These are phyloP conservation scores for Debaryomyces udenii DNA, from an alignment of 1,139 yeast genomes.

Conservation along the genomic window DNA sequence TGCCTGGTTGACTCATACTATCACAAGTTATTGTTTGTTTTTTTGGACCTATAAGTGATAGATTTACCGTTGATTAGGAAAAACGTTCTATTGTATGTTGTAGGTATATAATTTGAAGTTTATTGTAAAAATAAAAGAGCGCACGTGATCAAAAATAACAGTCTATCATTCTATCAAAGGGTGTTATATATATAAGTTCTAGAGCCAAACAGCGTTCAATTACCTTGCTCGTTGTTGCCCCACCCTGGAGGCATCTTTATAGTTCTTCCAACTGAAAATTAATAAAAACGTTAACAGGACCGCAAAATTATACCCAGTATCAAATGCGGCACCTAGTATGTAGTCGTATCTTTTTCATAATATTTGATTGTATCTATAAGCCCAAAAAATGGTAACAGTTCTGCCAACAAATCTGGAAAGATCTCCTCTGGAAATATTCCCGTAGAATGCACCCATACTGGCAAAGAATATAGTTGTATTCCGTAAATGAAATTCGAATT, in stretches of 20 bases:
- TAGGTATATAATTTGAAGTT: no score
- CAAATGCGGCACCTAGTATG: constrained; percentile 52
- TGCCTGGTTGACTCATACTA: constrained; percentile 6
- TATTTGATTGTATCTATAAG: constrained; percentile 36
- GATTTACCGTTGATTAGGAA: neutral
- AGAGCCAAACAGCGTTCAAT: constrained; percentile 48
- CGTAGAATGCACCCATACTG: constrained; percentile 50
- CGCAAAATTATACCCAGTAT: constrained; percentile 51
- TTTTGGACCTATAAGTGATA: neutral
- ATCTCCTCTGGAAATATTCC: constrained; percentile 54
- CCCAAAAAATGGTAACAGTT: constrained; percentile 48
- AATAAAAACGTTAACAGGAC: constrained; percentile 39
- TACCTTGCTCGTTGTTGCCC: constrained; percentile 45
- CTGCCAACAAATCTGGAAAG: constrained; percentile 51
- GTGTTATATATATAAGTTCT: neutral
- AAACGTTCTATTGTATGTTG: no score
- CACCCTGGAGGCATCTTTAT: constrained; percentile 49
- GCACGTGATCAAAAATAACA: constrained; percentile 7
- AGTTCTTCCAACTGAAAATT: constrained; percentile 33
- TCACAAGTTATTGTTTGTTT: constrained; percentile 10
- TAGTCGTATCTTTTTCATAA: constrained; percentile 49
- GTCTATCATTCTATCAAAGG: neutral
- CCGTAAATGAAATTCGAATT: constrained; percentile 38
- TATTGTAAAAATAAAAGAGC: neutral
- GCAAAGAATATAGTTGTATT: constrained; percentile 54